These are phyloP conservation scores for Leishmania major DNA, from an alignment of 208 protist species.

Conservation along the genomic window DNA sequence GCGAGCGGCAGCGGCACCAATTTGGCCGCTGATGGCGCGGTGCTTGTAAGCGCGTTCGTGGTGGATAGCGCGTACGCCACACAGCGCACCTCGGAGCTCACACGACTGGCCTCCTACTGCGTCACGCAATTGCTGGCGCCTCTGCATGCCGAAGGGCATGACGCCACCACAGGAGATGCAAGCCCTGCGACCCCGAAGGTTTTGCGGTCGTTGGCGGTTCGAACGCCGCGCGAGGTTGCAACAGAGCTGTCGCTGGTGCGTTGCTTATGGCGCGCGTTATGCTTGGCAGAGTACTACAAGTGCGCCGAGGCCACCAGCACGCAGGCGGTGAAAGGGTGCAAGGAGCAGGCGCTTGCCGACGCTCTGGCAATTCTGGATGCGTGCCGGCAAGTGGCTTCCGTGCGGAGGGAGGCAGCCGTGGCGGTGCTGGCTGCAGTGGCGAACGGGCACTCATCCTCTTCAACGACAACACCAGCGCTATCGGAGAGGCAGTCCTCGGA, in stretches of 20 bases:
- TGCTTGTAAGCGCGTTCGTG: slow-evolving; percentile 51
- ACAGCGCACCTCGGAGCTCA: slow-evolving; percentile 40
- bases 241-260: slow-evolving; percentile 61
- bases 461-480: not conserved
- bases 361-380: slow-evolving; percentile 37
- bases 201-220: slow-evolving; percentile 5
- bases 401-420: not conserved
- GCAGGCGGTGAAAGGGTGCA: slow-evolving; percentile 15
- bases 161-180: not conserved
- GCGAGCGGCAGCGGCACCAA: slow-evolving; percentile 1
- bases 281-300: slow-evolving; percentile 46
- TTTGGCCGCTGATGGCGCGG: slow-evolving; percentile 8
- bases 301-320: slow-evolving; percentile 15
- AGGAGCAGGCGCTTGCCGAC: slow-evolving; percentile 44
- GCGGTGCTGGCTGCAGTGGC: not conserved
- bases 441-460: not conserved
- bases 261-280: slow-evolving; percentile 67
- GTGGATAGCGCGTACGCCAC: slow-evolving; percentile 80
- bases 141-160: not conserved
- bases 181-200: not conserved
- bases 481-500: slow-evolving; percentile 1
- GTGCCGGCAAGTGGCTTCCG: slow-evolving; percentile 15
- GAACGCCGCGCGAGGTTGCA: slow-evolving; percentile 39
- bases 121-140: slow-evolving; percentile 26
- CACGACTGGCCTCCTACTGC: slow-evolving; percentile 51